A percentile compares a stretch with the other conserved stretches of the same genome.
Conservation (phyloP, 352 stramenopile genomes). For the Phytophthora pisi region DNA sequence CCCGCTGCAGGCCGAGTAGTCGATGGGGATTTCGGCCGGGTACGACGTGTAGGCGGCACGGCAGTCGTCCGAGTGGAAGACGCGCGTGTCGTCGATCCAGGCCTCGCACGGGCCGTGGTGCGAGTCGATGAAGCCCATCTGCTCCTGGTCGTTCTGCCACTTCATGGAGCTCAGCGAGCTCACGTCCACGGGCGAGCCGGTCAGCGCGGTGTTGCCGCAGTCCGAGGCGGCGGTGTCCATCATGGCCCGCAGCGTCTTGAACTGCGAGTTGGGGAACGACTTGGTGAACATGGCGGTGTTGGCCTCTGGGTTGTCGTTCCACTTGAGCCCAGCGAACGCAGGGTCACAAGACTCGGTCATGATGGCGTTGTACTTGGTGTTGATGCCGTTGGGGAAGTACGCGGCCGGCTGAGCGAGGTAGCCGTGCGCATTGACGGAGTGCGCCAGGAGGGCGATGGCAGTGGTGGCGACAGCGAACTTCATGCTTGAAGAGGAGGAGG, state of each 20-base stretch:
- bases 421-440: slow-evolving; percentile 38
- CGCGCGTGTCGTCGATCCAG: slow-evolving; percentile 49
- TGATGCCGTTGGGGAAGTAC: slow-evolving; percentile 38
- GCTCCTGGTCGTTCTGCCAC: slow-evolving; percentile 55
- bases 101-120: slow-evolving; percentile 56
- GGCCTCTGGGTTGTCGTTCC: slow-evolving; percentile 30
- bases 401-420: slow-evolving; percentile 45
- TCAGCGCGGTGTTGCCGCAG: slow-evolving; percentile 34
- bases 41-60: slow-evolving; percentile 38
- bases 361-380: slow-evolving; percentile 33
- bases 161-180: slow-evolving; percentile 40
- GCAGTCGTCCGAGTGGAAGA: slow-evolving; percentile 53
- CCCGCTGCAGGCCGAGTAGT: slow-evolving; percentile 55
- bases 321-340: slow-evolving; percentile 36
- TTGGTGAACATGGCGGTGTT: slow-evolving; percentile 41
- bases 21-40: slow-evolving; percentile 55
- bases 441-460: slow-evolving; percentile 26
- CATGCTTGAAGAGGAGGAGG: slow-evolving; percentile 14
- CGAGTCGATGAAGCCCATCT: slow-evolving; percentile 47
- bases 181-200: slow-evolving; percentile 36
- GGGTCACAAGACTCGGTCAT: slow-evolving; percentile 29
- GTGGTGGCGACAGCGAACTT: slow-evolving; percentile 32
- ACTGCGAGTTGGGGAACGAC: slow-evolving; percentile 36
- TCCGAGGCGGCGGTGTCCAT: slow-evolving; percentile 36
- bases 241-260: slow-evolving; percentile 38